Base-by-base conservation (phyloP, 257 asterid genomes). In the Scutellaria barbata region DNA sequence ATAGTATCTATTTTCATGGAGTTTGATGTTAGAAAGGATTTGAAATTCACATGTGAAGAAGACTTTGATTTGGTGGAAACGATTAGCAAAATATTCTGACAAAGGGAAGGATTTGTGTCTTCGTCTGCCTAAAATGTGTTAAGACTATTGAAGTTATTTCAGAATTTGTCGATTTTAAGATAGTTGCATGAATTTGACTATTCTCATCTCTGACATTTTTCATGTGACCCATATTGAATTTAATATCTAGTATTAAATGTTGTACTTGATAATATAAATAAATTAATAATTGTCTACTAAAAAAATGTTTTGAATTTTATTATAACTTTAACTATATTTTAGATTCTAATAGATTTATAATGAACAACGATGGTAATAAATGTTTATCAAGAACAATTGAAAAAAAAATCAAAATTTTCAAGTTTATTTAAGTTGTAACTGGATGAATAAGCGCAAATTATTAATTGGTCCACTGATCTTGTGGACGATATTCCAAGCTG, bases 171-270 rank as follows among this genome's bases (percentile, higher is more conserved):
- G 10, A 25, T 42, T 48, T 39, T 65, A 17, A 40, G 40, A 17
- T 37, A 65, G 81, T 72, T 81, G 84, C 79, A 78, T 76, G 72
- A 60, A 71, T 59, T 79, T 83, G 88, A 82, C 88, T 50, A 52
- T 41, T 55, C 67, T 66, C 41, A 20, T 16, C 22, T 68, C 10
- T 63, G 58, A 59, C 71, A 18, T 43, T 56, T 63, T 63, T 52
- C 18, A 0, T 17, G 20, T 17, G 8, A 10, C 17, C 63, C 66
- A 51, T 53, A 55, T 52, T 73, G 65, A 63, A 53, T 14, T 4
- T 25, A 13, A 8, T 9, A 17, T 58, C 16, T 22, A 9, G 76
- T 37, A 47, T 30, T 70, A 47, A 47, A 47, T 47, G 1, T 5
- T 30, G 35, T 30, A 5, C 35, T 30, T 30, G 35, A 30, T 30